phyloP scores from a whole-genome alignment of 352 stramenopile genomes.

The Lagenidium giganteum region DNA sequence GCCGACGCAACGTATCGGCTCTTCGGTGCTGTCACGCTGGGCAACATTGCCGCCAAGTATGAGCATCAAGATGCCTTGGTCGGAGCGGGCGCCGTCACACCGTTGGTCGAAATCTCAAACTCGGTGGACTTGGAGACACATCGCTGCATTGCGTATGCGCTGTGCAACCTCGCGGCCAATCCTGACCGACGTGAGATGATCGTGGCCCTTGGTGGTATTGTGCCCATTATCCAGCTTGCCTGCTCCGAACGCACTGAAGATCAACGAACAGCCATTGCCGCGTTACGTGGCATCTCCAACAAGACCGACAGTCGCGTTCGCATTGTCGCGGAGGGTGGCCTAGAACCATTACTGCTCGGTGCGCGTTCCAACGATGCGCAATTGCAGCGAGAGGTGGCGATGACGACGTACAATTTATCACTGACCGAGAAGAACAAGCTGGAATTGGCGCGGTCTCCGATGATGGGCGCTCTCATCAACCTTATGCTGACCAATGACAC shows the following conservation, averaged over 20 bases:
- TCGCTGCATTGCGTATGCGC: constrained; percentile 93
- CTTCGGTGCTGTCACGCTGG: constrained; percentile 94
- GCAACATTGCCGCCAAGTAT: constrained; percentile 88
- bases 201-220: constrained; percentile 89
- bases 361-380: constrained; percentile 57
- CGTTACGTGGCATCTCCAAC: constrained; percentile 87
- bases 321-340: constrained; percentile 87
- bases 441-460: constrained; percentile 78
- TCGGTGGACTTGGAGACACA: constrained; percentile 92
- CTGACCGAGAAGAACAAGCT: constrained; percentile 96
- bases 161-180: constrained; percentile 94
- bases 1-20: constrained; percentile 93
- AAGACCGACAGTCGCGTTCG: constrained; percentile 74
- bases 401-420: constrained; percentile 89
- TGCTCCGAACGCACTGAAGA: constrained; percentile 87
- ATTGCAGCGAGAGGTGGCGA: constrained; percentile 86
- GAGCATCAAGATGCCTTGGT: constrained; percentile 82
- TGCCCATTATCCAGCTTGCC: constrained; percentile 94
- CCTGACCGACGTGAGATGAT: constrained; percentile 81
- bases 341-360: constrained; percentile 87
- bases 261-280: constrained; percentile 89
- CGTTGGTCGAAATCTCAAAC: constrained; percentile 92
- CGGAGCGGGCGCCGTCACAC: constrained; percentile 79
- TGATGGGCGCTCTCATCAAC: constrained; percentile 76
- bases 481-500: constrained; percentile 84